These are phyloP conservation scores for Blastobotrys malaysiensis DNA, from an alignment of 1,139 yeast species.

Conservation along the genomic window DNA sequence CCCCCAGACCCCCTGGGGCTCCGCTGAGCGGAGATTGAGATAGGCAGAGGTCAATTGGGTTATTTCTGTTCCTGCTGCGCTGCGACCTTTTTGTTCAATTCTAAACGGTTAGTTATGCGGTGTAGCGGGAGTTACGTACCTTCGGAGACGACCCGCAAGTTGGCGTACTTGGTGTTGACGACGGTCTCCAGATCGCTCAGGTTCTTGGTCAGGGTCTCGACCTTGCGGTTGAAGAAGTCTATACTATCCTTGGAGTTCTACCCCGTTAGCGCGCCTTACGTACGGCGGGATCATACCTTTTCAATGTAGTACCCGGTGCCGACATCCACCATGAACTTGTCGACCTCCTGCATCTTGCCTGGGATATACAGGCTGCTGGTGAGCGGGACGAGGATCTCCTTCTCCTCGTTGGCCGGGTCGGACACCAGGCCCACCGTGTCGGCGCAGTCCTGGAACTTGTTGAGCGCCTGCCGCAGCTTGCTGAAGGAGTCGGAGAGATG, in stretches of 20 bases:
- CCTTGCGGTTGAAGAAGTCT: constrained; percentile 67
- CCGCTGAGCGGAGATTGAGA: no score
- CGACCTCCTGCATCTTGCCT: constrained; percentile 60
- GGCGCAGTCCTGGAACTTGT: constrained; percentile 77
- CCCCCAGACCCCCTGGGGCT: no score
- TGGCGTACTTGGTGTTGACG: constrained; percentile 38
- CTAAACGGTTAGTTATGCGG: neutral
- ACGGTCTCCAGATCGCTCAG: constrained; percentile 68
- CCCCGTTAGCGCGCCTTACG: neutral
- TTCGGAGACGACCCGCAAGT: constrained; percentile 31
- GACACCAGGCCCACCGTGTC: constrained; percentile 59
- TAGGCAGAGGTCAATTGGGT: neutral
- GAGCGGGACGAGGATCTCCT: constrained; percentile 72
- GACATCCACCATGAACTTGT: constrained; percentile 80
- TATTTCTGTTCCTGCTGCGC: constrained; percentile 8
- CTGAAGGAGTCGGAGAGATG: constrained; percentile 81
- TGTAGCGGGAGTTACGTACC: constrained; percentile 13
- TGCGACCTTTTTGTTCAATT: constrained; percentile 7
- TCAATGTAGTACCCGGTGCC: constrained; percentile 96
- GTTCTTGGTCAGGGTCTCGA: constrained; percentile 67
- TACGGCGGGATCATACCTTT: constrained; percentile 34
- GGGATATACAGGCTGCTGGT: constrained; percentile 88
- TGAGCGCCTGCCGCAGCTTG: constrained; percentile 78
- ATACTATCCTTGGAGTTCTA: constrained; percentile 47
- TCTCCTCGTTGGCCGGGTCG: constrained; percentile 39